Evolutionary conservation across 164 flowering plant species (phyloP).

Genomic region (Akebia trifoliata): DNA sequence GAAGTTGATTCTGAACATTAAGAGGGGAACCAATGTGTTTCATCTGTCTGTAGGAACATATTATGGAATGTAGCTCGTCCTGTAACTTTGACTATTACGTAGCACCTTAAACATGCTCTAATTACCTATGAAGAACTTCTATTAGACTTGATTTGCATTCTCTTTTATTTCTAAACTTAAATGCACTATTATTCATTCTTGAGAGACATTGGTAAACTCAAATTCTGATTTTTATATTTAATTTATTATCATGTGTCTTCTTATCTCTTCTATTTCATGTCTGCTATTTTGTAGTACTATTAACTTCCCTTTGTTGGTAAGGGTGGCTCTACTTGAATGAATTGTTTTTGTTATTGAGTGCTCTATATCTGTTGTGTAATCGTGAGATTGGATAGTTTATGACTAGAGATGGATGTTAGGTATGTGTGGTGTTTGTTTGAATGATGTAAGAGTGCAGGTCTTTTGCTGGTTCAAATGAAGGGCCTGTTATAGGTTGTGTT

Average conservation of each 20-base stretch:
- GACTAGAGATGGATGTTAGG: not conserved
- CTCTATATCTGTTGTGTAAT: too few species aligned
- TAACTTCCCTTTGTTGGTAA: too few species aligned
- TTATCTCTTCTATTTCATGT: too few species aligned
- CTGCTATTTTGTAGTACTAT: too few species aligned
- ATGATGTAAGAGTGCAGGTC: constrained; percentile 29
- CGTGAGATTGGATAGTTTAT: constrained; percentile 2
- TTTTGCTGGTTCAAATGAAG: constrained; percentile 20
- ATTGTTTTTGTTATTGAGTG: too few species aligned
- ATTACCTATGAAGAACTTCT: constrained; percentile 1
- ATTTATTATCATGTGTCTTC: not conserved
- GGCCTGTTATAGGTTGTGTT: constrained; percentile 17
- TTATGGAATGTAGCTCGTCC: constrained; percentile 32
- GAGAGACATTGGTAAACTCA: not conserved
- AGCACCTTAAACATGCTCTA: constrained; percentile 18
- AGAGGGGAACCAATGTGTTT: constrained; percentile 33
- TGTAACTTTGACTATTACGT: constrained; percentile 29
- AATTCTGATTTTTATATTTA: not conserved
- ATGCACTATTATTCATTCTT: not conserved
- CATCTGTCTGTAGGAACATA: constrained; percentile 46
- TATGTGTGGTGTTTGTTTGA: not conserved
- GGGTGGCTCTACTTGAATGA: too few species aligned
- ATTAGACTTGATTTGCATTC: constrained; percentile 5
- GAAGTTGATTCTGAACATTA: constrained; percentile 25
- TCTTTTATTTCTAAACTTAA: constrained; percentile 10